Evolutionary conservation across 2,329 filamentous ascomycete species (phyloP).

Genomic region (Pyricularia grisea): DNA sequence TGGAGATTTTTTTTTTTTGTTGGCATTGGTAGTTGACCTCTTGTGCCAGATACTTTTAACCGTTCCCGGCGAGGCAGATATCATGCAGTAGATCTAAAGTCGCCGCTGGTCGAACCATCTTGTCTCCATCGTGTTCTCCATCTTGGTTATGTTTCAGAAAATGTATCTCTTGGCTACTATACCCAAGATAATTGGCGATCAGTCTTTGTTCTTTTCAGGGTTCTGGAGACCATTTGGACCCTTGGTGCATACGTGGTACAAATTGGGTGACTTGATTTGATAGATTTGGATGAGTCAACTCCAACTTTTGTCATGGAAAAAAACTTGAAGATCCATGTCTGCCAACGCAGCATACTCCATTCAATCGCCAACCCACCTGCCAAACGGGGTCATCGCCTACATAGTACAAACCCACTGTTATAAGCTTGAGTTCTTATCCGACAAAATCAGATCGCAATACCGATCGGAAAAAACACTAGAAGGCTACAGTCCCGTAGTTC

Average conservation of each 20-base stretch:
- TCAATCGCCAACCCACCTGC: neutral
- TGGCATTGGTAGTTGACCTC: too few relatives aligned
- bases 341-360: neutral
- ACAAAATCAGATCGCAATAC: neutral
- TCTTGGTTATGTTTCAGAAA: neutral
- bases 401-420: neutral
- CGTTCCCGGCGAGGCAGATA: neutral
- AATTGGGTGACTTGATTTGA: neutral
- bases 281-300: neutral
- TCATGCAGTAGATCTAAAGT: too few relatives aligned
- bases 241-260: neutral
- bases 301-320: neutral
- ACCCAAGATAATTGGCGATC: neutral
- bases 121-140: too few relatives aligned
- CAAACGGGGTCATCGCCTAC: neutral
- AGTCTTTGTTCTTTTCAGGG: neutral
- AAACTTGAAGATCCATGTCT: neutral
- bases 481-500: neutral
- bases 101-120: neutral
- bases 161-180: neutral
- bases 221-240: neutral
- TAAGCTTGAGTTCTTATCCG: neutral
- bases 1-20: too few relatives aligned
- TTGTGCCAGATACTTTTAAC: neutral
- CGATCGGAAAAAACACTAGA: too few relatives aligned